Evolutionary conservation across 129 eudicot species (phyloP).

Genomic region (Helichrysum umbraculigerum): DNA sequence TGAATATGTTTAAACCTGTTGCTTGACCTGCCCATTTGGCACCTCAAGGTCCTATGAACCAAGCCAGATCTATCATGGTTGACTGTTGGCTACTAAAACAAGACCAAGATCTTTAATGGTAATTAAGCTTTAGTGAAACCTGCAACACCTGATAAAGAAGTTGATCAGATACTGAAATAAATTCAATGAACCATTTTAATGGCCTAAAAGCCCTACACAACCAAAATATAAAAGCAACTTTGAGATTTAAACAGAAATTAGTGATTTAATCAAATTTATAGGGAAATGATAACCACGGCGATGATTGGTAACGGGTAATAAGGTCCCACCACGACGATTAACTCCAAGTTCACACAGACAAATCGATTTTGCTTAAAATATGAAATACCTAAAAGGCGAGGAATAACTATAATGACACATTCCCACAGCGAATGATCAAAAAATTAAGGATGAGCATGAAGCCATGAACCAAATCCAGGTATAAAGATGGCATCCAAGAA

Average conservation of each 20-base stretch:
- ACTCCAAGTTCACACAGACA: background rate
- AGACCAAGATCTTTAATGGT: background rate
- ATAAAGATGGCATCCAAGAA: background rate
- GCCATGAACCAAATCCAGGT: background rate
- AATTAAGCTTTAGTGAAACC: background rate
- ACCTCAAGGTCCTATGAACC: background rate
- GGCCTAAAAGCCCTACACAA: background rate
- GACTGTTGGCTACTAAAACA: background rate
- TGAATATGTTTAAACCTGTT: background rate
- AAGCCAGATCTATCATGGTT: background rate
- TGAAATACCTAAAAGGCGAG: background rate
- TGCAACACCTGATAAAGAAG: background rate
- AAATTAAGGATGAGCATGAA: background rate
- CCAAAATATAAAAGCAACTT: background rate
- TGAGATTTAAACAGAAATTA: background rate
- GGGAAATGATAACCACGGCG: background rate
- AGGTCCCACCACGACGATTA: background rate
- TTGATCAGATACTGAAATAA: background rate
- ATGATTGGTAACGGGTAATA: background rate
- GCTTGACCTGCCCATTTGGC: background rate
- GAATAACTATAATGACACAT: background rate
- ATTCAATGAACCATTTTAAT: background rate
- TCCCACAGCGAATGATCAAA: background rate
- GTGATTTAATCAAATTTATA: background rate
- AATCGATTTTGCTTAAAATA: background rate